Evolutionary conservation across 1,284 basidiomycete genomes (phyloP), one percentile per base, ranked within the genome.

Genomic region (Boletus albobrunnescens): DNA sequence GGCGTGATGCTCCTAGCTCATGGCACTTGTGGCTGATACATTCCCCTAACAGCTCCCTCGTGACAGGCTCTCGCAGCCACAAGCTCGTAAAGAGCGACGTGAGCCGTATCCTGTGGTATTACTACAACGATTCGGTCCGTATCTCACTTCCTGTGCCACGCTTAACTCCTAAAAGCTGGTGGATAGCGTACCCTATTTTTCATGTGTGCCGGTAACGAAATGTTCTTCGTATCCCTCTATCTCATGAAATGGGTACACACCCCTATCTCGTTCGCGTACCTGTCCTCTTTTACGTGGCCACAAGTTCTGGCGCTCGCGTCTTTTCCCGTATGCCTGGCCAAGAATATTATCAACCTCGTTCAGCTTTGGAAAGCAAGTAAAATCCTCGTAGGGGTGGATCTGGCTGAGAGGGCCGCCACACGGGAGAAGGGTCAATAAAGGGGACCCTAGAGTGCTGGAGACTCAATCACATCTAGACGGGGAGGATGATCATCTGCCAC

Each of bases 331-430:
- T 95, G 84, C 62, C 64, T 82, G 10, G 69, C 77, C 52, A 99
- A 99, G 76, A 97, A 99, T 67, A 63, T 95, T 51, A 92, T 99
- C 74, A 98, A 97, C 68, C 70, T 89, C 36, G 94, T 99, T 7
- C 96, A 99, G 68, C 84, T 98, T 56, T 98, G 94, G 94, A 99
- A 99, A 68, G 95, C 95, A 22, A 90, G 90, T 14, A 98, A 98
- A 75, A 89, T 95, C 57, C 77, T 94, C 13, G 91, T 94, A 19
- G 91, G 92, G 5, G 87, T 94, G 11, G 91, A 94, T 63, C 71
- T 94, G 42, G 87, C 86, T 36, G 91, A 94, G 67, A 74, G 92
- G 57, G 83, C 83, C 44, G 77, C 79, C 53, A 85, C 79, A 26
- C 71, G 87, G 48, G 75, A 79, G 53, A 79, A 71, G 51, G 60